phyloP scores from a whole-genome alignment of 1,284 basidiomycete species.

The Ustilago sp. region DNA sequence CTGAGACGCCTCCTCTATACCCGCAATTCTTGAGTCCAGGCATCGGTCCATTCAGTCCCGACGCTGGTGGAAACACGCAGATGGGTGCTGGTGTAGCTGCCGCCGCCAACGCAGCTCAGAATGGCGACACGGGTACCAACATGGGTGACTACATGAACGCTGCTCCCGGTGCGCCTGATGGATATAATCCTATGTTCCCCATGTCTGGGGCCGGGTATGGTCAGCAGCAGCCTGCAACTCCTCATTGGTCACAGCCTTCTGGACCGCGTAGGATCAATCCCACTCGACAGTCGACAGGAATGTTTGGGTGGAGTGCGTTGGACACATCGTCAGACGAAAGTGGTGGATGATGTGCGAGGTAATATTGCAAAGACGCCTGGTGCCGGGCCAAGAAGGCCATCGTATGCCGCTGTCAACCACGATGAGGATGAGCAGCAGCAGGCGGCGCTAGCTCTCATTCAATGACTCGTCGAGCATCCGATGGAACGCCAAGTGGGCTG shows the following conservation, averaged over 20 bases:
- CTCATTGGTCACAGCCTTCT: conserved; percentile 60
- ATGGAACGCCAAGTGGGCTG: conserved; percentile 30
- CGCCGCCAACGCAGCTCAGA: conserved; percentile 1
- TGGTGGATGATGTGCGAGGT: conserved; percentile 11
- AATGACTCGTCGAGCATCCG: conserved; percentile 26
- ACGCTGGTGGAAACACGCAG: conserved; percentile 52
- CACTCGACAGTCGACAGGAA: conserved; percentile 12
- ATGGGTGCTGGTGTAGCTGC: conserved; percentile 23
- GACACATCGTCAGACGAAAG: conserved; percentile 17
- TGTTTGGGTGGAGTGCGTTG: neutral
- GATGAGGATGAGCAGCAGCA: conserved; percentile 1
- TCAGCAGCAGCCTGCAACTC: conserved; percentile 50
- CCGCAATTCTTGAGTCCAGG: conserved; percentile 70
- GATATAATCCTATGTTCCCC: conserved; percentile 54
- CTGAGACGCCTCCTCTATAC: conserved; percentile 70
- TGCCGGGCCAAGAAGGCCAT: conserved; percentile 37
- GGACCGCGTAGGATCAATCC: conserved; percentile 21
- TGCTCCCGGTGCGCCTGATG: conserved; percentile 41
- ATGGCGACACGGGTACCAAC: neutral
- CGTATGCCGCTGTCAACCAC: conserved; percentile 8
- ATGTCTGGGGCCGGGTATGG: conserved; percentile 2
- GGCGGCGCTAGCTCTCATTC: neutral
- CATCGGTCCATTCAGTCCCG: conserved; percentile 61
- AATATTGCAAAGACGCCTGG: conserved; percentile 48
- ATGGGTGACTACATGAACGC: conserved; percentile 38